Evolutionary conservation across 1,284 basidiomycete genomes (phyloP), one percentile per base, ranked within the genome.

Genomic region (Ustilago shanxiensis): DNA sequence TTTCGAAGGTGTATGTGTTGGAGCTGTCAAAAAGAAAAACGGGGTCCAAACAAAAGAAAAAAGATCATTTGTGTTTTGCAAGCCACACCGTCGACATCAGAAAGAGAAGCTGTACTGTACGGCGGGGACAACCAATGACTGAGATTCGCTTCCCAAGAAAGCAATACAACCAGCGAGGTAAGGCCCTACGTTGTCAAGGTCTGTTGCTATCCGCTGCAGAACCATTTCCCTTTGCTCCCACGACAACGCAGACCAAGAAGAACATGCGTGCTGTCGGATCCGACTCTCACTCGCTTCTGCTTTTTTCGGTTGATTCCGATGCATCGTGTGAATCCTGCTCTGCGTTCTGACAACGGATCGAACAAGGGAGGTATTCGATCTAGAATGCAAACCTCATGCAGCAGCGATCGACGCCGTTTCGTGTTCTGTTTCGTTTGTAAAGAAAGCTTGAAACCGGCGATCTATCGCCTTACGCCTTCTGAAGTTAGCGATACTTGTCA

Each of bases 1-100:
- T 41, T 41, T 33, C 7, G 31, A 33, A 33, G 31, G 39, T n/a
- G 39, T 41, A 5, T 41, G 16, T 10, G 39, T 41, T 11, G 8
- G 7, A 41, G 7, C 54, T 56, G 39, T 56, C 54, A 56, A 45
- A 24, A 41, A 29, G 53, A 39, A 37, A 39, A 44, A n/a, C 9
- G 54, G 54, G 54, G 54, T 56, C 24, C 39, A 56, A 56, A 56
- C 37, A 56, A 44, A 45, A n/a, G n/a, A n/a, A n/a, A n/a, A n/a
- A n/a, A n/a, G n/a, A n/a, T n/a, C n/a, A n/a, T n/a, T 33, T 11
- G 5, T 11, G 11, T 33, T 33, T 33, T n/a, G 18, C 13, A 29
- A 28, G 39, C 26, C 52, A 54, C 35, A 41, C 35, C 14, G n/a
- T n/a, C 8, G 35, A 37, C 6, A 37, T 5, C 18, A 45, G 7